Conservation (phyloP, 2,329 filamentous ascomycete species). For the Hypocreales sp. region DNA sequence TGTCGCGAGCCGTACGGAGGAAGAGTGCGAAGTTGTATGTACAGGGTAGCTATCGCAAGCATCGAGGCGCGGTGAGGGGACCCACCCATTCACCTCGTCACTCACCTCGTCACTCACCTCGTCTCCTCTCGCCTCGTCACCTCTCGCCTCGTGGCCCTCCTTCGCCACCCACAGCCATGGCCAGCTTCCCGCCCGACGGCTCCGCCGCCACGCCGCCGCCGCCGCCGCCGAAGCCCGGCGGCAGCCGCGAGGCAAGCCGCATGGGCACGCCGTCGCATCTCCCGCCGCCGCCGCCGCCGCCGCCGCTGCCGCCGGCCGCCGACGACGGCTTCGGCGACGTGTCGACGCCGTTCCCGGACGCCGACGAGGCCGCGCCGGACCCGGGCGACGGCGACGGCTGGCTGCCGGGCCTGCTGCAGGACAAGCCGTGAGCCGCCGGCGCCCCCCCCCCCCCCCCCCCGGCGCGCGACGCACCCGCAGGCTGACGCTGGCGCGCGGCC, state of each 20-base stretch:
- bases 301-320: constrained; percentile 2
- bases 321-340: constrained; percentile 6
- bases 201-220: constrained; percentile 37
- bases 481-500: constrained; percentile 4
- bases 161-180: too few relatives aligned
- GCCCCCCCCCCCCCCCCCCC: background rate
- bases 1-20: too few relatives aligned
- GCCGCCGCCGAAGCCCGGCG: constrained; percentile 52
- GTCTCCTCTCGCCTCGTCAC: too few relatives aligned
- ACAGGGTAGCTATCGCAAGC: too few relatives aligned
- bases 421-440: constrained; percentile 58
- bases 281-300: constrained; percentile 22
- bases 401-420: constrained; percentile 61
- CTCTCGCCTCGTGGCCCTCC: too few relatives aligned
- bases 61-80: too few relatives aligned
- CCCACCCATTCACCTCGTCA: too few relatives aligned
- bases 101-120: too few relatives aligned
- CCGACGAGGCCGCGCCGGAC: constrained; percentile 28
- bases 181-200: constrained; percentile 13
- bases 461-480: too few relatives aligned
- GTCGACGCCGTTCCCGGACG: constrained; percentile 6
- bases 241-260: constrained; percentile 52
- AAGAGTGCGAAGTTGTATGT: too few relatives aligned
- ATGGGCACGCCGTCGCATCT: constrained; percentile 44
- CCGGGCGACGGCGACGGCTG: constrained; percentile 58